Percentiles rank a stretch among this genome's conserved stretches.
Evolutionary conservation across 129 eudicot genomes (phyloP).

Genomic region (Chrysanthemum seticuspe): DNA sequence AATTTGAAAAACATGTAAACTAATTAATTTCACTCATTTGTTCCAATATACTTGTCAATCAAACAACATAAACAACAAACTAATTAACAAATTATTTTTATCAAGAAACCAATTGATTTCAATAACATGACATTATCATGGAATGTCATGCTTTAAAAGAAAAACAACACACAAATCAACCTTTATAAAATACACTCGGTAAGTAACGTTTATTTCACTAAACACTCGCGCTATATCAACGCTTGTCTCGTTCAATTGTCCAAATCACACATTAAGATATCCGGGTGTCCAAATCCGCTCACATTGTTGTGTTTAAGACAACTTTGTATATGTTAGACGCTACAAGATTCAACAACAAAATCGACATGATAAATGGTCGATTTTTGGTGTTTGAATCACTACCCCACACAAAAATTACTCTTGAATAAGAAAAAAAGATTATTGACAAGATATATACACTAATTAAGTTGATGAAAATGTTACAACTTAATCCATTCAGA

Average conservation of each 20-base stretch:
- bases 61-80: no score
- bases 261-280: neutral
- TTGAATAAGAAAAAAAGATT: neutral
- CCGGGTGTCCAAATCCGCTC: neutral
- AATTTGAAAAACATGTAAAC: no score
- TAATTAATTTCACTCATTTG: no score
- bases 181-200: neutral
- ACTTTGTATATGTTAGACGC: conserved; percentile 16
- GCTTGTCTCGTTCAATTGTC: neutral
- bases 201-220: conserved; percentile 8
- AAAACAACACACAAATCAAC: conserved; percentile 16
- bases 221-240: conserved; percentile 1
- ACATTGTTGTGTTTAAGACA: conserved; percentile 4
- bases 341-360: conserved; percentile 24
- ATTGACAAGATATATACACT: conserved; percentile 24
- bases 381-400: conserved; percentile 12
- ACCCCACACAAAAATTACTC: neutral
- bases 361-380: conserved; percentile 13
- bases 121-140: neutral
- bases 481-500: conserved; percentile 78
- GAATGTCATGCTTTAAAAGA: neutral
- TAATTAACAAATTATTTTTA: no score
- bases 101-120: no score
- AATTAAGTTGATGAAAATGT: conserved; percentile 1
- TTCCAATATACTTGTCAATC: no score